phyloP scores from a whole-genome alignment of 371 early-diverging fungal species.

The Mortierella sp. region DNA sequence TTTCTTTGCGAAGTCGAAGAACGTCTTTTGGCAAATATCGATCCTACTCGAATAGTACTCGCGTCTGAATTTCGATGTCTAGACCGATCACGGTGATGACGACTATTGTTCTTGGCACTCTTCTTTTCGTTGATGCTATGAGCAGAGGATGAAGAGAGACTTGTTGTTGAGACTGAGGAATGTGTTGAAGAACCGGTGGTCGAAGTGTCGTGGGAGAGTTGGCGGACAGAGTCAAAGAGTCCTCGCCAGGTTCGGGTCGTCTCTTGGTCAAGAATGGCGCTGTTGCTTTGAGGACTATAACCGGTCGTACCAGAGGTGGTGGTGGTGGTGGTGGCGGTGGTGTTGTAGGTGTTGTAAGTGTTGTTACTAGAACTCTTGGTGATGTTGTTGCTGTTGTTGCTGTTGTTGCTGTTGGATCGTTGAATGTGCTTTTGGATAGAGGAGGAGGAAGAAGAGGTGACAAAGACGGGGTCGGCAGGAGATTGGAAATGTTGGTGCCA shows the following conservation, averaged over 20 bases:
- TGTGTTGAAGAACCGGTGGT: conserved; percentile 20
- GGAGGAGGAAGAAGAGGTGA: background rate
- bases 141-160: conserved; percentile 3
- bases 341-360: background rate
- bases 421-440: background rate
- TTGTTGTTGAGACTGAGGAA: conserved; percentile 15
- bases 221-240: conserved; percentile 33
- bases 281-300: background rate
- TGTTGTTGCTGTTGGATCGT: conserved; percentile 1
- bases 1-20: background rate
- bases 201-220: conserved; percentile 30
- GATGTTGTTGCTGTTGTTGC: background rate
- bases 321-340: background rate
- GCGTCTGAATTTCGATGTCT: background rate
- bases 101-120: background rate
- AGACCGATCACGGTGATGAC: too few relatives aligned
- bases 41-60: background rate
- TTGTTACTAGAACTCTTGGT: conserved; percentile 18
- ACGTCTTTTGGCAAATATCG: background rate
- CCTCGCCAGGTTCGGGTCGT: conserved; percentile 26
- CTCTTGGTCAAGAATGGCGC: conserved; percentile 14
- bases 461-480: background rate
- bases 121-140: background rate
- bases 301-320: conserved; percentile 4
- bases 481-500: background rate